These are phyloP conservation scores for Dendrobium chrysotoxum DNA, from an alignment of 106 monocot genomes.

Conservation along the genomic window DNA sequence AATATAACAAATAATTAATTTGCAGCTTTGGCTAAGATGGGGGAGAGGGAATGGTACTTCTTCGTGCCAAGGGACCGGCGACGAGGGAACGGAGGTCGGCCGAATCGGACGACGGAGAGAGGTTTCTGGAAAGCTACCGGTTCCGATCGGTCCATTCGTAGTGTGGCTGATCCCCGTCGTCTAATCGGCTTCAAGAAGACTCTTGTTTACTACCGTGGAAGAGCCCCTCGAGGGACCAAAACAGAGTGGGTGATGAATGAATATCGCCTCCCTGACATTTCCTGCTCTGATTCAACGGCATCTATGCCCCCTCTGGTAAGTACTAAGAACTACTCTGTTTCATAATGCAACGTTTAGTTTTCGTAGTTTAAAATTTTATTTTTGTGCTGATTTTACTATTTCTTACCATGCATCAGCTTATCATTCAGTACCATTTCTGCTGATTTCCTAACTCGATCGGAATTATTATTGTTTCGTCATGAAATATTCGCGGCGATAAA, in stretches of 20 bases:
- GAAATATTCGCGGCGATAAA: no score
- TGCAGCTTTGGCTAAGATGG: slow-evolving; percentile 45
- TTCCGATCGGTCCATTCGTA: slow-evolving; percentile 57
- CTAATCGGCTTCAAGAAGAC: slow-evolving; percentile 89
- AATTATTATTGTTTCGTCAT: no score
- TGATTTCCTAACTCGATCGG: no score
- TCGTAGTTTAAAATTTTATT: no score
- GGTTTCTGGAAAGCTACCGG: slow-evolving; percentile 98
- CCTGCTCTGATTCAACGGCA: no score
- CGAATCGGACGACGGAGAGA: slow-evolving; percentile 66
- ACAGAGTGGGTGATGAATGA: slow-evolving; percentile 97
- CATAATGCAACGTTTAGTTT: no score
- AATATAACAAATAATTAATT: background rate
- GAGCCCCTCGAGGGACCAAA: slow-evolving; percentile 60
- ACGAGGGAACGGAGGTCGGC: slow-evolving; percentile 47
- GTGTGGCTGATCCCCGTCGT: slow-evolving; percentile 42
- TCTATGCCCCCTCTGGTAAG: no score
- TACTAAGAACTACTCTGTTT: no score
- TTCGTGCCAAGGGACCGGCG: slow-evolving; percentile 73
- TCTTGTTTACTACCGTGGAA: slow-evolving; percentile 65
- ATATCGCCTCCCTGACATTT: slow-evolving; percentile 47
- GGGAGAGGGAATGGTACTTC: slow-evolving; percentile 94
- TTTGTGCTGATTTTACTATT: no score
- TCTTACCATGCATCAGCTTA: no score
- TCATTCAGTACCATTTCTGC: no score